Evolutionary conservation across 1,284 basidiomycete species (phyloP).

Genomic region (Hemileia vastatrix): DNA sequence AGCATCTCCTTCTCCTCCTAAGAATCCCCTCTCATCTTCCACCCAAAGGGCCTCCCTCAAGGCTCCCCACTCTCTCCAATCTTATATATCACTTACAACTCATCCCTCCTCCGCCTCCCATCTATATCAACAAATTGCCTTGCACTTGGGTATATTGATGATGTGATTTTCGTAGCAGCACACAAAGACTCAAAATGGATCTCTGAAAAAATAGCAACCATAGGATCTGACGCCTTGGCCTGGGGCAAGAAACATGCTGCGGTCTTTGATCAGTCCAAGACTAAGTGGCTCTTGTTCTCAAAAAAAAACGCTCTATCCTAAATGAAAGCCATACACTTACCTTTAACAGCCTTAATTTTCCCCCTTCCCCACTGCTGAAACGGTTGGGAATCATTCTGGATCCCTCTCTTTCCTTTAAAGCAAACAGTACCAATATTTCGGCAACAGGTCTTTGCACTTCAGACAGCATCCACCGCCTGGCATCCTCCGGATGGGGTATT

Average conservation of each 20-base stretch:
- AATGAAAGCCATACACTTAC: too few relatives aligned
- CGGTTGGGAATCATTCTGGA: too few relatives aligned
- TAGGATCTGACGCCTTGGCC: neutral
- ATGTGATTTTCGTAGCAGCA: neutral
- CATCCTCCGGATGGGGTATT: too few relatives aligned
- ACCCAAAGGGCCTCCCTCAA: neutral
- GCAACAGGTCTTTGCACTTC: too few relatives aligned
- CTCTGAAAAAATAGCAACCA: neutral
- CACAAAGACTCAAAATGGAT: neutral
- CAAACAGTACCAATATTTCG: too few relatives aligned
- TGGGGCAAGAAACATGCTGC: too few relatives aligned
- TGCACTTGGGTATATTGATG: neutral
- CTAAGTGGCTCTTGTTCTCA: neutral
- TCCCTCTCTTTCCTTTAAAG: too few relatives aligned
- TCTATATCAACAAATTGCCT: neutral
- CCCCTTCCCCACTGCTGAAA: too few relatives aligned
- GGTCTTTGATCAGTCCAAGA: neutral
- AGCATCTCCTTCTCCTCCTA: neutral
- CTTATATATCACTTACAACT: neutral
- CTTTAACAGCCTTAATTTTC: too few relatives aligned
- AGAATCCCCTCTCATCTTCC: neutral
- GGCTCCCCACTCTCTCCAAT: neutral
- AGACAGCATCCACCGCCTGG: too few relatives aligned
- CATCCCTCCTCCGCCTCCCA: neutral
- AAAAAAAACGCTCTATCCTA: neutral